phyloP scores from a whole-genome alignment of 2,329 filamentous ascomycete species.

The Aspergillus tanneri region DNA sequence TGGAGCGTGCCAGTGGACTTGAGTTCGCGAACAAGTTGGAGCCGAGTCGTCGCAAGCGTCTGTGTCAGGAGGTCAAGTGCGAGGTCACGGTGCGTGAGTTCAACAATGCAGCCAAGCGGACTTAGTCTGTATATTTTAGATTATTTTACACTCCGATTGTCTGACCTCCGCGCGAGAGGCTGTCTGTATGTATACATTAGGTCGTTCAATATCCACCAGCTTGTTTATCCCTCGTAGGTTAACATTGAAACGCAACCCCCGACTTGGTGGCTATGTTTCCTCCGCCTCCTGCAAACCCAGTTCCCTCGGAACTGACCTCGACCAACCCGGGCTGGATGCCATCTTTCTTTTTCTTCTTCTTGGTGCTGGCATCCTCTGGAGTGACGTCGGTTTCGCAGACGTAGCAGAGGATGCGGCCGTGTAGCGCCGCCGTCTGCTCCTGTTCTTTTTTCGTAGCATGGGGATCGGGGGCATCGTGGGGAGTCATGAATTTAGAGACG shows the following conservation, averaged over 20 bases:
- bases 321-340: constrained; percentile 70
- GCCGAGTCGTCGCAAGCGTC: constrained; percentile 66
- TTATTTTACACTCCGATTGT: too few relatives aligned
- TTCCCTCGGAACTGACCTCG: constrained; percentile 79
- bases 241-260: constrained; percentile 82
- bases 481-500: constrained; percentile 76
- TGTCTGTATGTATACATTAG: too few relatives aligned
- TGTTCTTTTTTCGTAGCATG: constrained; percentile 57
- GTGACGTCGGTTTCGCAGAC: constrained; percentile 82
- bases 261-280: constrained; percentile 75
- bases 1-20: constrained; percentile 87
- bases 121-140: constrained; percentile 21
- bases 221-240: constrained; percentile 6
- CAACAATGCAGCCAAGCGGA: constrained; percentile 55
- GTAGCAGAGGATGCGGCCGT: constrained; percentile 66
- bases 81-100: constrained; percentile 80
- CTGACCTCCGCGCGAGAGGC: too few relatives aligned
- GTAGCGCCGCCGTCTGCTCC: constrained; percentile 32
- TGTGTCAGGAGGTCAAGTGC: constrained; percentile 86
- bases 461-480: constrained; percentile 55
- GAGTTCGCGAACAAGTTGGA: constrained; percentile 86
- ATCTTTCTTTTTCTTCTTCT: constrained; percentile 43
- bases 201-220: too few relatives aligned
- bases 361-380: constrained; percentile 22
- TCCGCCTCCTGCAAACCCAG: constrained; percentile 87